Evolutionary conservation across 352 stramenopile species (phyloP), one percentile per base, ranked within the genome.

Genomic region (Pythium phragmiticola): DNA sequence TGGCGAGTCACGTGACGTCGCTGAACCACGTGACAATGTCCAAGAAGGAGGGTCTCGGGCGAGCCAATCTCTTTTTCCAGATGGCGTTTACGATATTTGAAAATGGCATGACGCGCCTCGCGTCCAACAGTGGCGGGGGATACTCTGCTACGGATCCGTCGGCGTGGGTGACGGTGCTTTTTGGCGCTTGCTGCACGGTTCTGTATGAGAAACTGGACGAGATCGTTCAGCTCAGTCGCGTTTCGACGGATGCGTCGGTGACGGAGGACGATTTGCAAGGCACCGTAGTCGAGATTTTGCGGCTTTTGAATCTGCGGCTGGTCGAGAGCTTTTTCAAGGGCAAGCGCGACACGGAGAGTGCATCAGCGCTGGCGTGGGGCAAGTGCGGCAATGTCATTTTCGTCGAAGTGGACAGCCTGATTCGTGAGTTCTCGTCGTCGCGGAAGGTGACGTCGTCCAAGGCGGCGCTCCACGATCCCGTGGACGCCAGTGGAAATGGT

Each of bases 341-440:
- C 19, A 73, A 73, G 47, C 69, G 78, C 41, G 46, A 67, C n/a
- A 39, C 39, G 9, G 58, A 65, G 7, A 59, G 13, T 19, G 26
- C 63, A 6, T 60, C 64, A 5, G 66, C 74, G 30, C 63, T 90
- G 0, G 86, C 84, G 55, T 94, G 85, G 85, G 78, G 80, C 56
- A 94, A 94, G 63, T 91, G 80, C 36, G 85, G 85, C 17, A 94
- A 92, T 37, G 78, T 92, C 21, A 79, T 94, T 48, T 90, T 91
- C 55, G 83, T 94, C 23, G 85, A 94, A 67, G 81, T 92, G 16
- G 85, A 94, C 51, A 77, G 72, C 19, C 71, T 94, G 54, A 79
- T 94, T 62, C 80, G 85, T 7, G 83, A 94, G 42, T 92, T 92
- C 66, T 64, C 82, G 9, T 80, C 82, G n/a, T 79, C 70, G n/a